Percentiles rank a stretch among this genome's conserved stretches.
phyloP scores from a whole-genome alignment of 2,329 filamentous ascomycete genomes.

The Penicillium verrucosum region DNA sequence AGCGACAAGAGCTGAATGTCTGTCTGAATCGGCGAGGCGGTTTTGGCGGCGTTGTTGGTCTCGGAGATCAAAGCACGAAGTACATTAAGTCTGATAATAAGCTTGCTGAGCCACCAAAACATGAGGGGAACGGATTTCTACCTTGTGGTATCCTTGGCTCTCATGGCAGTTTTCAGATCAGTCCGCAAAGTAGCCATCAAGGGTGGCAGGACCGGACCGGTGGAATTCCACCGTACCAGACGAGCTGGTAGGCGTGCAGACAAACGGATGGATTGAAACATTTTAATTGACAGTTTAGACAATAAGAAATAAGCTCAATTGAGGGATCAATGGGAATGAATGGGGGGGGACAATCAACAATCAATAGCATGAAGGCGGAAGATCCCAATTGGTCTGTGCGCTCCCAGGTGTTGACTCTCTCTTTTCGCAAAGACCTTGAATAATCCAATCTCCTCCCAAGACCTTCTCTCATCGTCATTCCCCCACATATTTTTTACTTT shows the following conservation, averaged over 20 bases:
- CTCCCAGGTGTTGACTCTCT: conserved; percentile 22
- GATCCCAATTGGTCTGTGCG: conserved; percentile 34
- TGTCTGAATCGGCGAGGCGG: conserved; percentile 44
- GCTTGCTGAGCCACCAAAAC: background rate
- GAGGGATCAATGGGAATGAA: background rate
- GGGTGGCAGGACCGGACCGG: conserved; percentile 38
- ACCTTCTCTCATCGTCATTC: conserved; percentile 7
- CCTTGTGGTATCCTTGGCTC: conserved; percentile 48
- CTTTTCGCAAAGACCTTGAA: conserved; percentile 22
- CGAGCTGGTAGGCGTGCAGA: conserved; percentile 27
- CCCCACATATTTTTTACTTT: conserved; percentile 7
- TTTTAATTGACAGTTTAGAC: conserved; percentile 11
- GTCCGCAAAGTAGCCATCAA: conserved; percentile 45
- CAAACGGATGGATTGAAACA: conserved; percentile 35
- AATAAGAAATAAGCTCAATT: conserved; percentile 1
- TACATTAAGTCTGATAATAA: conserved; percentile 43
- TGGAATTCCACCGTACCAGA: conserved; percentile 42
- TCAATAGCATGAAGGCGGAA: conserved; percentile 19
- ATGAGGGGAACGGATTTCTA: conserved; percentile 16
- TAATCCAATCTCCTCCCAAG: conserved; percentile 11
- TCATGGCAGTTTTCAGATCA: conserved; percentile 51
- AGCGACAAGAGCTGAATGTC: conserved; percentile 47
- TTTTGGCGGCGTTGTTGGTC: conserved; percentile 49
- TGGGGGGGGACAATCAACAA: conserved; percentile 3
- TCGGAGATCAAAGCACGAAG: conserved; percentile 50